A percentile compares a stretch with the other conserved stretches of the same genome.
These are phyloP conservation scores for Butyriboletus loyo DNA, from an alignment of 768 basidiomycete species.

Conservation along the genomic window DNA sequence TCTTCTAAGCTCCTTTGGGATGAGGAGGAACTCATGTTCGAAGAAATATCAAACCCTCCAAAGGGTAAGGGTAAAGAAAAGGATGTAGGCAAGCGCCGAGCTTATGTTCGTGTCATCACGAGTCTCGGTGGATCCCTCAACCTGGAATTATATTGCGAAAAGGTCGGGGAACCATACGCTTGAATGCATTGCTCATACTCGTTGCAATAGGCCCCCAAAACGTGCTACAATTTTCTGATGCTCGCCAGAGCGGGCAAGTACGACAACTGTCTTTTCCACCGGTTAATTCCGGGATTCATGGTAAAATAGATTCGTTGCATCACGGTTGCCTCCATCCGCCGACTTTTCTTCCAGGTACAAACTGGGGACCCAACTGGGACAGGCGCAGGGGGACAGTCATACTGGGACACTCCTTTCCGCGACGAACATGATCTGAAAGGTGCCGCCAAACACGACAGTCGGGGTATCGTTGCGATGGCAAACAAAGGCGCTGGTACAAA, in stretches of 20 bases:
- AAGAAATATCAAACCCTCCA: conserved; percentile 75
- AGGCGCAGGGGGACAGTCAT: conserved; percentile 87
- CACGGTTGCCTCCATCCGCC: not conserved
- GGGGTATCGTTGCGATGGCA: conserved; percentile 92
- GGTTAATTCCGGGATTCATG: conserved; percentile 95
- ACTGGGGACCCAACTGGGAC: conserved; percentile 98
- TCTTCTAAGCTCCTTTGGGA: conserved; percentile 89
- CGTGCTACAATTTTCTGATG: conserved; percentile 98
- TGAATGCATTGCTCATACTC: not conserved
- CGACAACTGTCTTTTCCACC: conserved; percentile 85
- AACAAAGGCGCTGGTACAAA: conserved; percentile 93
- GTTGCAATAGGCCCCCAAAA: conserved; percentile 79
- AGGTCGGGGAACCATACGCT: conserved; percentile 43
- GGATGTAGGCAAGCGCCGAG: conserved; percentile 85
- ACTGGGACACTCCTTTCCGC: conserved; percentile 94
- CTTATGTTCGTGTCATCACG: conserved; percentile 94
- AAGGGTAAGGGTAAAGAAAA: conserved; percentile 93
- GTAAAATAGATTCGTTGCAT: conserved; percentile 37
- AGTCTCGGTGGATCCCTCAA: conserved; percentile 88
- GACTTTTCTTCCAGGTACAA: conserved; percentile 65
- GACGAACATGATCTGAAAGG: conserved; percentile 90
- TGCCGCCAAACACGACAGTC: conserved; percentile 81
- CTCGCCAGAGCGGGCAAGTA: conserved; percentile 90
- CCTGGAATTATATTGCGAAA: conserved; percentile 84
- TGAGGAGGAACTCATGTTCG: conserved; percentile 99